Conservation (phyloP, 2,329 filamentous ascomycete genomes). For the Hansfordia pulvinata region DNA sequence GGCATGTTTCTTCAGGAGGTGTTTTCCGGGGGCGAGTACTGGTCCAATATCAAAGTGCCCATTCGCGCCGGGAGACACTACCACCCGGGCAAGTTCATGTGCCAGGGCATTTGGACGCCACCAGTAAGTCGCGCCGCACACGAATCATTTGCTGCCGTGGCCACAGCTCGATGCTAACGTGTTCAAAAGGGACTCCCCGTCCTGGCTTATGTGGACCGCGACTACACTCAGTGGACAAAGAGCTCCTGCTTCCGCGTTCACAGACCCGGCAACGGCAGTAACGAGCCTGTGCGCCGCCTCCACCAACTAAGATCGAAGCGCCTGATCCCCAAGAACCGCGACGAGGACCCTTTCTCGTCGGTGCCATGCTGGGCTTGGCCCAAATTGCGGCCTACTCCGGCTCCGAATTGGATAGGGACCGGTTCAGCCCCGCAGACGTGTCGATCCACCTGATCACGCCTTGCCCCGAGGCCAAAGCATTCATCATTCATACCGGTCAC, state of each 20-base stretch:
- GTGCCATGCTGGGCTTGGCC: constrained; percentile 41
- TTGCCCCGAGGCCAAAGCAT: constrained; percentile 31
- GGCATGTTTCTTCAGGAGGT: too few species aligned
- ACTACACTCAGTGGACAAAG: constrained; percentile 26
- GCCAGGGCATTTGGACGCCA: constrained; percentile 11
- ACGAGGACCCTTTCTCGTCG: constrained; percentile 39
- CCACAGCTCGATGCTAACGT: neutral
- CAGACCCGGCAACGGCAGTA: too few species aligned
- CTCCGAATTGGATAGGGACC: constrained; percentile 4
- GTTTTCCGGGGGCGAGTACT: too few species aligned
- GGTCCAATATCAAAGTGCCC: too few species aligned
- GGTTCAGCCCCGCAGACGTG: constrained; percentile 22
- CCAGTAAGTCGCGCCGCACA: neutral
- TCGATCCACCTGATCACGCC: constrained; percentile 33
- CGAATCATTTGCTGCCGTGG: neutral
- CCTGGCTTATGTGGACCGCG: constrained; percentile 33
- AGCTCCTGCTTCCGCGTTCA: too few species aligned
- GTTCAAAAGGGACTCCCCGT: constrained; percentile 15
- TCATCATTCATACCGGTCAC: constrained; percentile 37
- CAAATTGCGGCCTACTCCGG: constrained; percentile 36
- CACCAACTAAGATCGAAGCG: constrained; percentile 31
- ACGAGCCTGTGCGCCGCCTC: constrained; percentile 32
- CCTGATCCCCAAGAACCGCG: constrained; percentile 29
- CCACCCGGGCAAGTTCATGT: constrained; percentile 21
- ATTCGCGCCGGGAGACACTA: too few species aligned